Evolutionary conservation across 2,329 filamentous ascomycete species (phyloP).

Genomic region (Davidsoniella australis): DNA sequence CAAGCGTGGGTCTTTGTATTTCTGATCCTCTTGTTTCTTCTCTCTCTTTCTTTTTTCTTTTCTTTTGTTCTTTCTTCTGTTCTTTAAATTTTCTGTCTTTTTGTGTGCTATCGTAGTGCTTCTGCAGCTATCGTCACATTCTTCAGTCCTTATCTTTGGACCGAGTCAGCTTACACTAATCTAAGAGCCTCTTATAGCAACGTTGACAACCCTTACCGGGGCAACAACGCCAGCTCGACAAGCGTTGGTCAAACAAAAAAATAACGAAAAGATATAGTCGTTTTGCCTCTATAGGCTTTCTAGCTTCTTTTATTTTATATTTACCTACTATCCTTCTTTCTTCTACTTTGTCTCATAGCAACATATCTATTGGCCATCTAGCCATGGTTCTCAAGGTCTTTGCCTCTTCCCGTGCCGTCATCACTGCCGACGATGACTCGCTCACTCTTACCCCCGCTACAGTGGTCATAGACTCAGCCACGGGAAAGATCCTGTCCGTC

Average conservation of each 20-base stretch:
- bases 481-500: conserved; percentile 72
- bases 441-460: conserved; percentile 62
- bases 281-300: too few species aligned
- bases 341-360: background rate
- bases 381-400: conserved; percentile 34
- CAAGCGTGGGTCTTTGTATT: too few species aligned
- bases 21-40: background rate
- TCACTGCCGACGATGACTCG: conserved; percentile 49
- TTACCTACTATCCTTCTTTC: background rate
- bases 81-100: background rate
- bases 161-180: too few species aligned
- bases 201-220: too few species aligned
- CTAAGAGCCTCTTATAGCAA: too few species aligned
- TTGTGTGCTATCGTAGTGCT: background rate
- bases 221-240: too few species aligned
- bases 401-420: conserved; percentile 66
- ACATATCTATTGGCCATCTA: too few species aligned
- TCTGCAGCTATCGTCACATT: background rate
- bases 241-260: too few species aligned
- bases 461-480: conserved; percentile 56
- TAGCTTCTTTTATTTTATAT: background rate
- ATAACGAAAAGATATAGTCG: too few species aligned
- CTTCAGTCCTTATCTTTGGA: conserved; percentile 1
- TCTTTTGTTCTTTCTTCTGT: background rate
- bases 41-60: background rate